These are phyloP conservation scores for Pythium plurisporium DNA, from an alignment of 352 stramenopile genomes.

Conservation along the genomic window DNA sequence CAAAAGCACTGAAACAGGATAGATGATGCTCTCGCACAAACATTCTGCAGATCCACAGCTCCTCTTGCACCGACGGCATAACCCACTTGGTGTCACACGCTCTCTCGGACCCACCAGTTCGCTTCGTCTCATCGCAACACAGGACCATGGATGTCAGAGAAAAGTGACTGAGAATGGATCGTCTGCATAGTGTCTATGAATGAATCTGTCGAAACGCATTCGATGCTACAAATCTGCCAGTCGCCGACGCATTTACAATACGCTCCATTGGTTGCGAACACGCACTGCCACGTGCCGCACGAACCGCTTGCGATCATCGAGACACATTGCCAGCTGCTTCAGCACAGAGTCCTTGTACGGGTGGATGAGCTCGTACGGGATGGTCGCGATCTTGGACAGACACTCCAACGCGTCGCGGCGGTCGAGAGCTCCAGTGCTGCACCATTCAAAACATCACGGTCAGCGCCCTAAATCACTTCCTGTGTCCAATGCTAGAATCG, in stretches of 20 bases:
- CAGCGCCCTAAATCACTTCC: neutral
- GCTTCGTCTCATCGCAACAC: too few species aligned
- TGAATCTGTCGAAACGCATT: too few species aligned
- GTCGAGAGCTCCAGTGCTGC: constrained; percentile 56
- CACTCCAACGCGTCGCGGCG: constrained; percentile 73
- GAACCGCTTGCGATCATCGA: constrained; percentile 86
- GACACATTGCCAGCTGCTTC: constrained; percentile 59
- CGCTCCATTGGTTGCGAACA: constrained; percentile 89
- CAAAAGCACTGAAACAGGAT: neutral
- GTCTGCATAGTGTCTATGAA: too few species aligned
- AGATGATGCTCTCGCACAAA: neutral
- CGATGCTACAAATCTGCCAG: too few species aligned
- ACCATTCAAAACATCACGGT: constrained; percentile 3
- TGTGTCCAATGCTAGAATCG: neutral
- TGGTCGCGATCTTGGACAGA: constrained; percentile 66
- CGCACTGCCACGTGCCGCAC: constrained; percentile 83
- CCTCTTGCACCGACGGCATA: too few species aligned
- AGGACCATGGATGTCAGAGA: too few species aligned
- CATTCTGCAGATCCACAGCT: too few species aligned
- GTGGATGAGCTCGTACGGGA: constrained; percentile 85
- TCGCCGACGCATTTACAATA: too few species aligned
- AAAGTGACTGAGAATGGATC: too few species aligned
- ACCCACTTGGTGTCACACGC: too few species aligned
- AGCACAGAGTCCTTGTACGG: constrained; percentile 85
- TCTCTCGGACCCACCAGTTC: too few species aligned